These are phyloP conservation scores for Saccharomyces cerevisiae DNA, from an alignment of 805 yeast species.

Conservation along the genomic window DNA sequence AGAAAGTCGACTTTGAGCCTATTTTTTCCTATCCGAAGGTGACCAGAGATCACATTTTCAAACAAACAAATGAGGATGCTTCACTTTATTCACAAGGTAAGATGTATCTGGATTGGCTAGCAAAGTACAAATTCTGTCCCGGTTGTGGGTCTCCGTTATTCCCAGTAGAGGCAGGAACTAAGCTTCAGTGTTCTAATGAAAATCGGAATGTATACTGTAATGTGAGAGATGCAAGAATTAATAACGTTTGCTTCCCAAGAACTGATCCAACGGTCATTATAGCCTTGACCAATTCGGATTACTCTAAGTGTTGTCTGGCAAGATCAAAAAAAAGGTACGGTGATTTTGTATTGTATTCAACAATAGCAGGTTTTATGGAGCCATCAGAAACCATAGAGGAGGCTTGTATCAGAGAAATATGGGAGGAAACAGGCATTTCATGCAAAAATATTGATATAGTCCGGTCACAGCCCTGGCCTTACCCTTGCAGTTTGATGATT, in stretches of 20 bases:
- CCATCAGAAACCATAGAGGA: slow-evolving; percentile 88
- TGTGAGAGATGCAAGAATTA: slow-evolving; percentile 40
- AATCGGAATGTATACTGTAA: slow-evolving; percentile 20
- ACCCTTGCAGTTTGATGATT: slow-evolving; percentile 86
- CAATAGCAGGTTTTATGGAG: slow-evolving; percentile 94
- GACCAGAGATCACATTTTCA: slow-evolving; percentile 8
- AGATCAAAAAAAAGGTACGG: slow-evolving; percentile 52
- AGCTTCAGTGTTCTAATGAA: slow-evolving; percentile 40
- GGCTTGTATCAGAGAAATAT: slow-evolving; percentile 80
- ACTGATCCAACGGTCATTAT: slow-evolving; percentile 85
- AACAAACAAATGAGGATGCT: slow-evolving; percentile 38
- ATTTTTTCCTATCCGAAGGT: slow-evolving; percentile 2
- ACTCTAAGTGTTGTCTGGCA: slow-evolving; percentile 60
- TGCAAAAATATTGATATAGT: slow-evolving; percentile 51
- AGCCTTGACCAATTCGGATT: slow-evolving; percentile 58
- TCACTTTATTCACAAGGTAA: slow-evolving; percentile 72
- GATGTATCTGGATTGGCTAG: slow-evolving; percentile 80
- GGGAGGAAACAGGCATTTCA: slow-evolving; percentile 90
- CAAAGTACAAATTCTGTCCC: slow-evolving; percentile 67
- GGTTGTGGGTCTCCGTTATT: slow-evolving; percentile 68
- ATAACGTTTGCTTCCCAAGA: slow-evolving; percentile 83
- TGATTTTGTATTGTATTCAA: slow-evolving; percentile 52
- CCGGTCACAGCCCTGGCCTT: slow-evolving; percentile 95
- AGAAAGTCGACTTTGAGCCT: slow-evolving; percentile 4
- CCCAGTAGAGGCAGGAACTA: slow-evolving; percentile 63